Percentiles rank a stretch among this genome's conserved stretches.
Conservation (phyloP, 73 alveolate genomes). For the Paramecium tetraurelia region DNA sequence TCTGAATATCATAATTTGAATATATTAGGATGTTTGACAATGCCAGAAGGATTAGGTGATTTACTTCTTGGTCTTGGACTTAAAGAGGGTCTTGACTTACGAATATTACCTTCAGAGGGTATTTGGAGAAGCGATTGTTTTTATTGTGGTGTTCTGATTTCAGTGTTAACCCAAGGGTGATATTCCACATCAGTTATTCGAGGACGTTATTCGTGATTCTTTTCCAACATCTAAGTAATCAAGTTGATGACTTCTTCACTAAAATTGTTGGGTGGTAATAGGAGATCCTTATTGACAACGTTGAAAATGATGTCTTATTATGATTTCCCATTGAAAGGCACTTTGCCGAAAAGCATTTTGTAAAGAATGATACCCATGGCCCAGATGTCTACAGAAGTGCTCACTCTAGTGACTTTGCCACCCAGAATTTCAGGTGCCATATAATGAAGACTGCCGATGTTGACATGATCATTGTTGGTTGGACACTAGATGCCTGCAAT, state of each 20-base stretch:
- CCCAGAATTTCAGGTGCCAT: conserved; percentile 77
- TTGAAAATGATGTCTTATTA: conserved; percentile 33
- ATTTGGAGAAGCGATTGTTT: not conserved
- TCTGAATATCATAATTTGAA: not conserved
- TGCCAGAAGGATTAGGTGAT: not conserved
- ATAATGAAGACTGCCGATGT: conserved; percentile 68
- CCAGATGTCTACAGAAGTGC: conserved; percentile 67
- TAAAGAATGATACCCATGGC: conserved; percentile 64
- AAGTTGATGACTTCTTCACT: conserved; percentile 31
- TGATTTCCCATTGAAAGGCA: conserved; percentile 62
- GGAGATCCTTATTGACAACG: conserved; percentile 49
- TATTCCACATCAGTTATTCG: conserved; percentile 39
- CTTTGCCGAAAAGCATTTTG: conserved; percentile 58
- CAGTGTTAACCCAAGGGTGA: conserved; percentile 60
- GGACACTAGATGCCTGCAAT: conserved; percentile 63
- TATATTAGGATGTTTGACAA: not conserved
- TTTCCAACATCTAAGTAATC: conserved; percentile 30
- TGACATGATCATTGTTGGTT: conserved; percentile 59
- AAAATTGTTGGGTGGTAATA: not conserved
- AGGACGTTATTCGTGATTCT: conserved; percentile 52
- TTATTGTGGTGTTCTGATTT: not conserved
- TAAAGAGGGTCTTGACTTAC: not conserved
- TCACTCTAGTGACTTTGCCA: conserved; percentile 41
- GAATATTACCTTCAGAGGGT: not conserved
- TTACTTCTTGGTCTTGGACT: not conserved